Evolutionary conservation across 495 filamentous ascomycete genomes (phyloP).

Genomic region (Aspergillus asperescens): DNA sequence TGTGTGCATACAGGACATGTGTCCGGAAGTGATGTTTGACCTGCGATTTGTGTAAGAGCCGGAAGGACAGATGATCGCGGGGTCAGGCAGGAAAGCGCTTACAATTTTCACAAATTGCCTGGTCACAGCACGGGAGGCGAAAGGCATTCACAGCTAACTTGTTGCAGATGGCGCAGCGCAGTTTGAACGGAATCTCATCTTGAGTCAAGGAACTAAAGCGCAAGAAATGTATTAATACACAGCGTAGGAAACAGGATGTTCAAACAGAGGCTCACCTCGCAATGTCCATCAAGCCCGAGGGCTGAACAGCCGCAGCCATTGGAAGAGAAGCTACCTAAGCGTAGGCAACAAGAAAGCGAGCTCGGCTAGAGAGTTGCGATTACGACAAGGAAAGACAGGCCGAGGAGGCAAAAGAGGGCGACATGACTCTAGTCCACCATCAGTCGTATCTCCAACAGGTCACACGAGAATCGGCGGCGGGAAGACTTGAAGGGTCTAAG

Average conservation of each 20-base stretch:
- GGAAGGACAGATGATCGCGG: background rate
- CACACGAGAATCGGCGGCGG: slow-evolving; percentile 1
- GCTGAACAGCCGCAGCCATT: slow-evolving; percentile 41
- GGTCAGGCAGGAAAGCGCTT: slow-evolving; percentile 28
- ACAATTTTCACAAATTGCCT: slow-evolving; percentile 90
- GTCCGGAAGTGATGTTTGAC: slow-evolving; percentile 68
- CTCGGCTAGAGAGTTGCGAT: slow-evolving; percentile 3
- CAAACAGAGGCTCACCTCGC: slow-evolving; percentile 29
- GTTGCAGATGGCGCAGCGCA: slow-evolving; percentile 89
- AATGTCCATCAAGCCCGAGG: slow-evolving; percentile 44
- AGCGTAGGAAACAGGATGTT: background rate
- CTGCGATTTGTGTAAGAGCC: slow-evolving; percentile 42
- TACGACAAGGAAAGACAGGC: slow-evolving; percentile 1
- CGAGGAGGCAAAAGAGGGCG: slow-evolving; percentile 12
- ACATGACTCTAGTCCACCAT: slow-evolving; percentile 21
- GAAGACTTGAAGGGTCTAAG: background rate
- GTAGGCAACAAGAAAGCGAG: background rate
- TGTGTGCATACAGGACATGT: slow-evolving; percentile 93
- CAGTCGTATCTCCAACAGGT: slow-evolving; percentile 13
- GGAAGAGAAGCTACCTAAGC: background rate
- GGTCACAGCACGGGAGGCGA: slow-evolving; percentile 89
- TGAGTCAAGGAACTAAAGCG: slow-evolving; percentile 62
- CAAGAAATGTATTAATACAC: slow-evolving; percentile 1
- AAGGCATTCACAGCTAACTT: slow-evolving; percentile 88
- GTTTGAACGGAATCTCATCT: slow-evolving; percentile 88